These are phyloP conservation scores for Castanea crenata DNA, from an alignment of 306 rosid species.

Conservation along the genomic window DNA sequence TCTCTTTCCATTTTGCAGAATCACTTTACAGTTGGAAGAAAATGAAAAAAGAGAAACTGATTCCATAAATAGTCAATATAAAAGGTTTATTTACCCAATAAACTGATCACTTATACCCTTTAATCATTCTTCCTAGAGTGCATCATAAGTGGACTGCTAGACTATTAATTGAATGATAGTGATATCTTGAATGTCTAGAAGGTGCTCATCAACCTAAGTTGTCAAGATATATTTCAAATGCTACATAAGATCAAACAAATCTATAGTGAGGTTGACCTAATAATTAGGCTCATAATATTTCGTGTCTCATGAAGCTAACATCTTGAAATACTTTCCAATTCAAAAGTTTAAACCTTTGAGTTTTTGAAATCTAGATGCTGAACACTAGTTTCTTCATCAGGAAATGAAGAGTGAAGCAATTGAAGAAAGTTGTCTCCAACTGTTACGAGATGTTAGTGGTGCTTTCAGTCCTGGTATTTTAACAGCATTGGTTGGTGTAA, in stretches of 20 bases:
- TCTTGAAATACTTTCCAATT: neutral
- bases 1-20: neutral
- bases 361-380: neutral
- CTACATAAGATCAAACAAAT: neutral
- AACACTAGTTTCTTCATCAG: constrained; percentile 24
- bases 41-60: neutral
- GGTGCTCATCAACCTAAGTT: neutral
- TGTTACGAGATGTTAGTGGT: constrained; percentile 44
- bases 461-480: constrained; percentile 50
- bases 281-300: neutral
- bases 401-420: constrained; percentile 39
- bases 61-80: too few relatives aligned
- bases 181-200: neutral
- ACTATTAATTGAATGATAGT: too few relatives aligned
- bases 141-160: neutral
- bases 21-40: neutral
- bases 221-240: neutral
- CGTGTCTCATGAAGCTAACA: neutral
- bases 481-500: constrained; percentile 54
- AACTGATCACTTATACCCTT: neutral
- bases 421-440: constrained; percentile 37
- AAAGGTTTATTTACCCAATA: too few relatives aligned
- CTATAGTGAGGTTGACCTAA: neutral
- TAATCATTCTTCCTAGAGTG: neutral
- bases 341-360: neutral